Percentiles rank a stretch among this genome's conserved stretches.
Evolutionary conservation across 2,329 filamentous ascomycete genomes (phyloP).

Genomic region (Paraphoma chrysanthemicola): DNA sequence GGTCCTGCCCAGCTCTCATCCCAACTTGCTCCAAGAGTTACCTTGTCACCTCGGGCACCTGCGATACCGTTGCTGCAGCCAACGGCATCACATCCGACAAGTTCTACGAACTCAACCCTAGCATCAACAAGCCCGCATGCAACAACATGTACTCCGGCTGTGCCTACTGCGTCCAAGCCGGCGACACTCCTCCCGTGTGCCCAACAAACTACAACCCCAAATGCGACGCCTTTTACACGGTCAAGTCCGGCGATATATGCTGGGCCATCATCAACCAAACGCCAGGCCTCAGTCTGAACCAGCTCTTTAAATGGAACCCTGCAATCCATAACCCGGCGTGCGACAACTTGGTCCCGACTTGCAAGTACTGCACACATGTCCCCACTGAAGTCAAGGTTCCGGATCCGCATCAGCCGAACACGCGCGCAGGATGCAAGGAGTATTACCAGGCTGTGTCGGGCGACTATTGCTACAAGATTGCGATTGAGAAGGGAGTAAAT

Average conservation of each 20-base stretch:
- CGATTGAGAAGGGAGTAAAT: neutral
- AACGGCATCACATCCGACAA: neutral
- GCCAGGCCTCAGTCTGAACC: neutral
- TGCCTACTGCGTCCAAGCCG: neutral
- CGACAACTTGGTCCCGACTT: constrained; percentile 3
- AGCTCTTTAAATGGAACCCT: constrained; percentile 1
- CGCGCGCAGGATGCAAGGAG: neutral
- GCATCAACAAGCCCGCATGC: constrained; percentile 3
- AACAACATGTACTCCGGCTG: constrained; percentile 5
- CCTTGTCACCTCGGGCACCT: neutral
- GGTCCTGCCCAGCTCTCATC: neutral
- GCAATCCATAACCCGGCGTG: constrained; percentile 2
- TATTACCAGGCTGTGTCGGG: constrained; percentile 2
- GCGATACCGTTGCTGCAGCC: constrained; percentile 1
- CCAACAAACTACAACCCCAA: constrained; percentile 6
- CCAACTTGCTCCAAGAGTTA: neutral
- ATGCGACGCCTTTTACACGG: constrained; percentile 2
- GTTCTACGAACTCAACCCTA: constrained; percentile 3
- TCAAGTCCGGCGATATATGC: constrained; percentile 3
- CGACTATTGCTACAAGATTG: constrained; percentile 4
- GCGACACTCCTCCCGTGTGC: neutral
- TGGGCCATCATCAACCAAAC: neutral
- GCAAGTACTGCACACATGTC: constrained; percentile 6
- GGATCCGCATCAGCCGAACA: constrained; percentile 3
- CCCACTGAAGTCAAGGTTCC: neutral